phyloP scores from a whole-genome alignment of 1,139 yeast genomes.

The Zygosaccharomyces sapae region DNA sequence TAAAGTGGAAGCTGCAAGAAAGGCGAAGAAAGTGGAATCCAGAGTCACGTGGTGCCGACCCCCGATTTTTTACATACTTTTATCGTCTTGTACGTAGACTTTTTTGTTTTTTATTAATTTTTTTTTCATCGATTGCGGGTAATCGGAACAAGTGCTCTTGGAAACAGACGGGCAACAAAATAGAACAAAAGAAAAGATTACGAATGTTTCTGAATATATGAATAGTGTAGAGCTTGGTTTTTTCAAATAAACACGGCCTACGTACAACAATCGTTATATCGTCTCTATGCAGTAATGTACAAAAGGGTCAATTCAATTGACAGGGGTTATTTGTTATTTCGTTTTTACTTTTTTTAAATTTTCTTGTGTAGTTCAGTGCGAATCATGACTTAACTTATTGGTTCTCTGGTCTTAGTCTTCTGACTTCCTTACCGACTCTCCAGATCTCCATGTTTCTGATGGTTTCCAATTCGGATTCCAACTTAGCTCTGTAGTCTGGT shows the following conservation, averaged over 20 bases:
- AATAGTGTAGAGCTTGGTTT: constrained; percentile 1
- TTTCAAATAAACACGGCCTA: constrained; percentile 6
- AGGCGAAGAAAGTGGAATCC: background rate
- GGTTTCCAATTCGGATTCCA: constrained; percentile 86
- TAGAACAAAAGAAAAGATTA: background rate
- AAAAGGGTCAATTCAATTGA: constrained; percentile 29
- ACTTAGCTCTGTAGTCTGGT: constrained; percentile 94
- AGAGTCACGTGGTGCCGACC: no score
- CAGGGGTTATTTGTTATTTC: constrained; percentile 12
- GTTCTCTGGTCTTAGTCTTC: constrained; percentile 99
- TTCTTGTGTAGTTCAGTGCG: background rate
- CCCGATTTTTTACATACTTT: no score
- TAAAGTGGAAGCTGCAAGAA: background rate
- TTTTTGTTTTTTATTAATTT: no score
- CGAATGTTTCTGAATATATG: background rate
- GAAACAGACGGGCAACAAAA: background rate
- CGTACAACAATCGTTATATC: constrained; percentile 7
- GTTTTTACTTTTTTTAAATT: background rate
- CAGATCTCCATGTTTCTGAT: constrained; percentile 99
- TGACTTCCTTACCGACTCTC: constrained; percentile 99
- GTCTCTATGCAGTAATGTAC: constrained; percentile 14
- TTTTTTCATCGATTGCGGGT: no score
- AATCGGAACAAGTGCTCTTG: background rate
- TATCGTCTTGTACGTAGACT: no score
- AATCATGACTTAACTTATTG: constrained; percentile 44